phyloP scores from a whole-genome alignment of 2,329 filamentous ascomycete species.

The Xylariaceae sp. region DNA sequence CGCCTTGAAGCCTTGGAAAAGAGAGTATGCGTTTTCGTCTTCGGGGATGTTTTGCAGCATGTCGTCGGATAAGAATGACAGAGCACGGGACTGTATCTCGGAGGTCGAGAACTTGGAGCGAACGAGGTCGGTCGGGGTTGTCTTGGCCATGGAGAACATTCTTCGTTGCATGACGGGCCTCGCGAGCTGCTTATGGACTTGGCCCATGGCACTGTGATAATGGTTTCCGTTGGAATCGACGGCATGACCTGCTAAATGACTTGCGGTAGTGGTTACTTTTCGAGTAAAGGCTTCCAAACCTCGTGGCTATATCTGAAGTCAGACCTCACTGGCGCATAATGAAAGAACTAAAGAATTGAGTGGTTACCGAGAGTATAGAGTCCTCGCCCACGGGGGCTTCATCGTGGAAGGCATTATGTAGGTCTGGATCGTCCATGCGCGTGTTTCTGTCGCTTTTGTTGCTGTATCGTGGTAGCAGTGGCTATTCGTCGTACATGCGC shows the following conservation, averaged over 20 bases:
- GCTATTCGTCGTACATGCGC: background rate
- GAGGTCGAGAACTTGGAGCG: slow-evolving; percentile 87
- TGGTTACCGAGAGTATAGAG: slow-evolving; percentile 43
- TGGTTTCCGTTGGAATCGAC: slow-evolving; percentile 64
- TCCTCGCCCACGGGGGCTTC: slow-evolving; percentile 44
- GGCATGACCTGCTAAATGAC: slow-evolving; percentile 80
- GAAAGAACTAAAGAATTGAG: slow-evolving; percentile 11
- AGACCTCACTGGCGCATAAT: slow-evolving; percentile 19
- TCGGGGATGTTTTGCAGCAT: slow-evolving; percentile 89
- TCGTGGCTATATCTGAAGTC: slow-evolving; percentile 65
- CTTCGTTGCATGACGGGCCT: slow-evolving; percentile 84
- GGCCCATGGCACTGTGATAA: slow-evolving; percentile 86
- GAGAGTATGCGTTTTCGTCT: slow-evolving; percentile 82
- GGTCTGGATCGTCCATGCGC: slow-evolving; percentile 46
- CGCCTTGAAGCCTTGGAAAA: slow-evolving; percentile 97
- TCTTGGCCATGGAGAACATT: slow-evolving; percentile 89
- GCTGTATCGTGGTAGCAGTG: background rate
- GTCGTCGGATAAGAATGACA: slow-evolving; percentile 89
- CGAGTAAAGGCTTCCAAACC: slow-evolving; percentile 91
- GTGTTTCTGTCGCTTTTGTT: slow-evolving; percentile 26
- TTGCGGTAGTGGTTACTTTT: slow-evolving; percentile 93
- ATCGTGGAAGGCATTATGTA: slow-evolving; percentile 44
- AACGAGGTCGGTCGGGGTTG: slow-evolving; percentile 91
- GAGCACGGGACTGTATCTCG: slow-evolving; percentile 92
- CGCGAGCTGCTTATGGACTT: slow-evolving; percentile 87